phyloP scores from a whole-genome alignment of 768 basidiomycete genomes.

The Auricularia sp. region DNA sequence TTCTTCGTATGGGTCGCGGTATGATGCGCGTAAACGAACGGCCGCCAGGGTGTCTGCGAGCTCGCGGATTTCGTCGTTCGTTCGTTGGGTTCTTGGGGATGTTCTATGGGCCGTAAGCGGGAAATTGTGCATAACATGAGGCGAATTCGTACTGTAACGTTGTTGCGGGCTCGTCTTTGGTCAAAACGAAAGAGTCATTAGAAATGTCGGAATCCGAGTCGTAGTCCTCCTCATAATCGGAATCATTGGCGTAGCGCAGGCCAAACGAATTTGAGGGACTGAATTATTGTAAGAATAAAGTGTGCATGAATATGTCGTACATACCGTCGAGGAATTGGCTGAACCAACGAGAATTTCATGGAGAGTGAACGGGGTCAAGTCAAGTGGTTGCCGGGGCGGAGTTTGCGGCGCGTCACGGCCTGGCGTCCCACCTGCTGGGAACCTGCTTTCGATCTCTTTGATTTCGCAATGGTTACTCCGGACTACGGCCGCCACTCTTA shows the following conservation, averaged over 20 bases:
- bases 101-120: background rate
- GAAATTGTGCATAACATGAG: background rate
- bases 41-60: slow-evolving; percentile 39
- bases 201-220: background rate
- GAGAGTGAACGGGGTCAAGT: too few relatives aligned
- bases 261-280: background rate
- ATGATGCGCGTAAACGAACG: slow-evolving; percentile 32
- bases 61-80: slow-evolving; percentile 12
- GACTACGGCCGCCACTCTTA: too few relatives aligned
- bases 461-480: too few relatives aligned
- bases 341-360: background rate
- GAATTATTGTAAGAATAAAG: background rate
- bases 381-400: too few relatives aligned
- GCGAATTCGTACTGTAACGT: background rate
- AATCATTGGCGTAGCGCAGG: background rate
- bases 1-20: slow-evolving; percentile 41
- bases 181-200: background rate
- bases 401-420: too few relatives aligned
- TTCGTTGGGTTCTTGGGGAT: background rate
- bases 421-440: too few relatives aligned
- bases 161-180: background rate
- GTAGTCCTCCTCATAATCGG: background rate
- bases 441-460: too few relatives aligned
- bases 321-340: background rate
- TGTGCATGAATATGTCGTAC: background rate